A percentile compares a stretch with the other conserved stretches of the same genome.
phyloP scores from a whole-genome alignment of 257 asterid genomes.

The Marsdenia floribunda region DNA sequence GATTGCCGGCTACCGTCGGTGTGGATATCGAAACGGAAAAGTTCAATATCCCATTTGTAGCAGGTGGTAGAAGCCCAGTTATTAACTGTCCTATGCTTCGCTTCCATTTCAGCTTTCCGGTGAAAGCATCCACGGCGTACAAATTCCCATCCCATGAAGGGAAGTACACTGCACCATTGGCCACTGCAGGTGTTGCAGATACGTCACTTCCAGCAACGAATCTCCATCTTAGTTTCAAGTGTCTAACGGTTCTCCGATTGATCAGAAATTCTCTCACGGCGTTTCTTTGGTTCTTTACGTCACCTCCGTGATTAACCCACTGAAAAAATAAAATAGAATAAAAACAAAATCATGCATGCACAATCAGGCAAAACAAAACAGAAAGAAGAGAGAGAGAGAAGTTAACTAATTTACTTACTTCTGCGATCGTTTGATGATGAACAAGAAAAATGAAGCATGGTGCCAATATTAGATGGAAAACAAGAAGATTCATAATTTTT shows the following conservation, averaged over 20 bases:
- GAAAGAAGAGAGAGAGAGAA: too few species aligned
- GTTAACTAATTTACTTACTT: neutral
- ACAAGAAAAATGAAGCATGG: neutral
- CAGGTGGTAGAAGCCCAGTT: constrained; percentile 47
- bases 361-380: too few species aligned
- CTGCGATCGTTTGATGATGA: neutral
- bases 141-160: constrained; percentile 78
- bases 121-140: constrained; percentile 55
- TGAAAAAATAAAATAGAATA: constrained; percentile 9
- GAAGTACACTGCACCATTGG: constrained; percentile 48
- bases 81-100: constrained; percentile 34
- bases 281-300: constrained; percentile 44
- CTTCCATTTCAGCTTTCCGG: constrained; percentile 24
- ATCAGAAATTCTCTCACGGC: constrained; percentile 35
- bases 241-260: constrained; percentile 28
- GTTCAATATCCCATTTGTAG: constrained; percentile 20
- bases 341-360: too few species aligned
- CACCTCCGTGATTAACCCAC: constrained; percentile 77
- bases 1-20: constrained; percentile 48
- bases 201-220: constrained; percentile 64
- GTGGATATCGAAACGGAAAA: constrained; percentile 59
- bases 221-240: constrained; percentile 45
- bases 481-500: neutral
- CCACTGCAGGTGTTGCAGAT: constrained; percentile 63
- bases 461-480: neutral